Evolutionary conservation across 345 rosid genomes (phyloP).

Genomic region (Arabidopsis arenosa): DNA sequence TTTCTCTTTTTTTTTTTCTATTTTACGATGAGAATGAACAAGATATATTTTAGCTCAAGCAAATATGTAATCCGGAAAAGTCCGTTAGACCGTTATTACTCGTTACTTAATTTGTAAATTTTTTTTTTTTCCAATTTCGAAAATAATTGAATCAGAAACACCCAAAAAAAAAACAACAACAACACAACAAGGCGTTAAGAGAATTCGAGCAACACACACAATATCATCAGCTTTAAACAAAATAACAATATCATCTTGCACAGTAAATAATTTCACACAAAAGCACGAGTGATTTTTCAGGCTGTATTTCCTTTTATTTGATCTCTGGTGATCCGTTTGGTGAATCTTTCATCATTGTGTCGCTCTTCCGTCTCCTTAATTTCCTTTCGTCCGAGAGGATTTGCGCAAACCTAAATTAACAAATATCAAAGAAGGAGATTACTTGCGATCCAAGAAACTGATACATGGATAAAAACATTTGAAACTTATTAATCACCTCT

Average conservation of each 20-base stretch:
- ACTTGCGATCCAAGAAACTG: background rate
- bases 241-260: no score
- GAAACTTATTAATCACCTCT: conserved; percentile 45
- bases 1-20: background rate
- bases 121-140: background rate
- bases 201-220: no score
- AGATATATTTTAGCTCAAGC: background rate
- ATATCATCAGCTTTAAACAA: no score
- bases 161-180: no score
- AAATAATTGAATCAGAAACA: no score
- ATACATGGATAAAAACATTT: no score
- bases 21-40: background rate
- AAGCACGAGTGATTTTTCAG: no score
- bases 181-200: no score
- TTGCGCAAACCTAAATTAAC: conserved; percentile 53
- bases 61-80: background rate
- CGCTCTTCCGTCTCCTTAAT: background rate
- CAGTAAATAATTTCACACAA: no score
- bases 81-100: background rate
- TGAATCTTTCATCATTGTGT: no score
- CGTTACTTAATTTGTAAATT: background rate
- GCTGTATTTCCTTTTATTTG: no score
- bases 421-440: background rate
- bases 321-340: no score
- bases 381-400: conserved; percentile 48